Base-by-base conservation (phyloP, 805 yeast genomes). In the Ogataea nonfermentans region DNA sequence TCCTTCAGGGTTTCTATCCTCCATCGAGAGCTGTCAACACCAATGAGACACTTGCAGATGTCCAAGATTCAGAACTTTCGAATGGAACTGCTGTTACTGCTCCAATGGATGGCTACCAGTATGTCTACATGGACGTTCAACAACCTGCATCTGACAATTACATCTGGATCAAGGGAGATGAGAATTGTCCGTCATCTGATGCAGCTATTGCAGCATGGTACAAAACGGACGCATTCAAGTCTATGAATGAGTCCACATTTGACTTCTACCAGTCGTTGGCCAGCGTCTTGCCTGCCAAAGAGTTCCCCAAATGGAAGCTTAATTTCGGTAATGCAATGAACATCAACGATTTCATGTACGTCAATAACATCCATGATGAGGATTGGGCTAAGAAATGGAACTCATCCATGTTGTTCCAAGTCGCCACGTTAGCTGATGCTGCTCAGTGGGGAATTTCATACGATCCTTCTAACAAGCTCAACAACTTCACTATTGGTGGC, bases 1-100 rank as follows among this genome's bases (percentile, higher is more conserved):
- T 70, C 56, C 47, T 70, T 29, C 77, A 73, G 52, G 77, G 76
- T 24, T 51, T 72, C 25, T 73, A 67, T 46, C 77, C 77, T 11
- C 71, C 75, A 16, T 54, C 64, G 12, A 47, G 40, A 9, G 63
- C 48, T 11, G 59, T 60, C 19, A 52, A 56, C 33, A 43, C 55
- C 6, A 52, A 52, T 31, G 47, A 38, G 14, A 41, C 48, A 11
- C 46, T 59, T 31, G 54, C 54, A 17, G 60, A 47, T 20, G 42
- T 32, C 9, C 49, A 56, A 12, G 48, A 69, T 40, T 55, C 73
- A n/a, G 56, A 45, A 29, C 47, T 66, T 29, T 37, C 66, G 24
- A 70, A 72, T 46, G 76, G 76, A 15, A 48, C 71, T 14, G 46
- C 52, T 9, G 55, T 64, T 16, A 58, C 52, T 25, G 61, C 61